Evolutionary conservation across 768 basidiomycete species (phyloP).

Genomic region (Tylopilus balloui): DNA sequence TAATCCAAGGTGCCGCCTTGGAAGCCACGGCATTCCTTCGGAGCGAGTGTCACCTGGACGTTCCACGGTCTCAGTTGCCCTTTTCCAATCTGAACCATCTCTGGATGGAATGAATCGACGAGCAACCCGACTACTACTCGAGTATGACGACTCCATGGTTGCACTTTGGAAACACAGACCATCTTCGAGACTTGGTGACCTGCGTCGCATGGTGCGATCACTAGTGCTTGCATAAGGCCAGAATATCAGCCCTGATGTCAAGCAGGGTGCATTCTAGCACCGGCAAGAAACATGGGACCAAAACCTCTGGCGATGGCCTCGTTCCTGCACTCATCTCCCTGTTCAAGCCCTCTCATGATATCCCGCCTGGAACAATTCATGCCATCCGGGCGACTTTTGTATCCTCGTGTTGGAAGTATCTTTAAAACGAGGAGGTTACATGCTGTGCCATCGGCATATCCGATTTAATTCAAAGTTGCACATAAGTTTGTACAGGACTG

Average conservation of each 20-base stretch:
- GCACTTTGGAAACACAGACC: constrained; percentile 63
- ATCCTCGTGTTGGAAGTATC: constrained; percentile 83
- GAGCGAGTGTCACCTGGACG: not conserved
- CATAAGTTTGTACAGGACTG: constrained; percentile 55
- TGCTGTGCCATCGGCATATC: too few relatives aligned
- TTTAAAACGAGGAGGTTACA: too few relatives aligned
- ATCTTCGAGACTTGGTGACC: constrained; percentile 69
- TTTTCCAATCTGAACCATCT: not conserved
- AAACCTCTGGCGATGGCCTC: not conserved
- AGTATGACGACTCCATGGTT: constrained; percentile 60
- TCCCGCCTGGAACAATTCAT: constrained; percentile 64
- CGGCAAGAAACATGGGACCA: not conserved
- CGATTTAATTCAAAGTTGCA: constrained; percentile 1
- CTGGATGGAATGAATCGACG: not conserved
- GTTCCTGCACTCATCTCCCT: constrained; percentile 40
- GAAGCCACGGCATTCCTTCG: not conserved
- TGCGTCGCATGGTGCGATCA: constrained; percentile 61
- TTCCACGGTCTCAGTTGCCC: not conserved
- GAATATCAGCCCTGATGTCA: constrained; percentile 6
- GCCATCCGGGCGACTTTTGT: constrained; percentile 60
- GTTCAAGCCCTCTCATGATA: constrained; percentile 64
- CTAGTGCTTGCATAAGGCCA: constrained; percentile 65
- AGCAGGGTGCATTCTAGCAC: not conserved
- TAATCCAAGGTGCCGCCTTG: not conserved
- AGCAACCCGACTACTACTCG: constrained; percentile 6